Percentiles rank a stretch among this genome's conserved stretches.
Evolutionary conservation across 1,284 basidiomycete genomes (phyloP).

Genomic region (Malassezia sympodialis): DNA sequence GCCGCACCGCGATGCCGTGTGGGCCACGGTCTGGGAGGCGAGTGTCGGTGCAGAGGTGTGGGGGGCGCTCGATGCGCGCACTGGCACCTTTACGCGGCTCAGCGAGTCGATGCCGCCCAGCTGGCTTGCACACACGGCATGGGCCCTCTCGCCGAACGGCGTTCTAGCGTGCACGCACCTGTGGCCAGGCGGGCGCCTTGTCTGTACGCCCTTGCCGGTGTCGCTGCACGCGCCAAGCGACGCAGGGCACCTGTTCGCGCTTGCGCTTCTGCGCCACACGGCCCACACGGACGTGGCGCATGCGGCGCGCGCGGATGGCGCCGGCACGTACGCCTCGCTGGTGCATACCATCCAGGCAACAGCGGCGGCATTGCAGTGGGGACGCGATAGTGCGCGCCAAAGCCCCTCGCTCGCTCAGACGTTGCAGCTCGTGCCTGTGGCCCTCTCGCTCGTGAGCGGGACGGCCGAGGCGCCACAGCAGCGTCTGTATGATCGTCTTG

Average conservation of each 20-base stretch:
- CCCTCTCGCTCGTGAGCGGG: neutral
- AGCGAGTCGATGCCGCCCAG: neutral
- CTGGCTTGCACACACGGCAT: neutral
- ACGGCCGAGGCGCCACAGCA: neutral
- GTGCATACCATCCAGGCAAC: neutral
- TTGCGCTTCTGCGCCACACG: neutral
- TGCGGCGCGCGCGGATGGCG: neutral
- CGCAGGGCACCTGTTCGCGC: slow-evolving; percentile 4
- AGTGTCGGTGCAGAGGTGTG: neutral
- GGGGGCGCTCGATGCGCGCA: neutral
- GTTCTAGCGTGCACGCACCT: neutral
- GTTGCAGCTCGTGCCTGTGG: neutral
- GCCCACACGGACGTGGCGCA: neutral
- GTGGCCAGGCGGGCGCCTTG: neutral
- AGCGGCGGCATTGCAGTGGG: neutral
- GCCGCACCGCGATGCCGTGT: neutral
- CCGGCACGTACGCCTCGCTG: neutral
- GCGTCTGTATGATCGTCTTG: neutral
- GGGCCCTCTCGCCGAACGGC: slow-evolving; percentile 8
- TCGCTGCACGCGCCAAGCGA: neutral
- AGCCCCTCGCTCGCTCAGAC: neutral
- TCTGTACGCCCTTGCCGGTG: neutral
- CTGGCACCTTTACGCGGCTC: neutral
- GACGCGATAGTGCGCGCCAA: neutral
- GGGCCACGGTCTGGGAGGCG: neutral